phyloP scores from a whole-genome alignment of 2,329 filamentous ascomycete species.

The Alternaria sp. region DNA sequence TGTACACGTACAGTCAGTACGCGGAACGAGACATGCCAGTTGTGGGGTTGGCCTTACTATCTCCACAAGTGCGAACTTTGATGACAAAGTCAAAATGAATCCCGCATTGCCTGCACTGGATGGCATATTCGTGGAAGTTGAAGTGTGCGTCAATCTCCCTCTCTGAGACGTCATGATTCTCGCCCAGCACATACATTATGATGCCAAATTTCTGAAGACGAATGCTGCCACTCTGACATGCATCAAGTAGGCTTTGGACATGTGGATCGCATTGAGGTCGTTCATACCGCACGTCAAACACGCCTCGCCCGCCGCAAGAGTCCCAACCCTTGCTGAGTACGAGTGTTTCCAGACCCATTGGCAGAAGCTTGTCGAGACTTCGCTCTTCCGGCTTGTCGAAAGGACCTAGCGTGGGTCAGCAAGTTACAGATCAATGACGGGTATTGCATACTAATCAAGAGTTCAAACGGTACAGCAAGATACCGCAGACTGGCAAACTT shows the following conservation, averaged over 20 bases:
- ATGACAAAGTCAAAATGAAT: not conserved
- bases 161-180: not conserved
- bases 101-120: not conserved
- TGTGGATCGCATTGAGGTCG: not conserved
- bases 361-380: not conserved
- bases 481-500: not conserved
- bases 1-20: not conserved
- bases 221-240: not conserved
- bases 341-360: not conserved
- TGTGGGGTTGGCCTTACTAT: not conserved
- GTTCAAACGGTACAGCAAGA: not conserved
- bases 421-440: not conserved
- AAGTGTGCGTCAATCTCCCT: not conserved
- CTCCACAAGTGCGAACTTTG: not conserved
- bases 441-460: not conserved
- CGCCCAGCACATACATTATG: not conserved
- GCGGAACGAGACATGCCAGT: not conserved
- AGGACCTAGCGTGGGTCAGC: not conserved
- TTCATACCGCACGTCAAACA: not conserved
- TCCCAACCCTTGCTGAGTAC: not conserved
- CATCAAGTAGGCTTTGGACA: not conserved
- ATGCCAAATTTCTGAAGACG: not conserved
- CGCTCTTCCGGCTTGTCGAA: not conserved
- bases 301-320: not conserved
- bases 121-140: not conserved